Base-by-base conservation (phyloP, 176 grass and related monocot species). In the Dactylis glomerata region DNA sequence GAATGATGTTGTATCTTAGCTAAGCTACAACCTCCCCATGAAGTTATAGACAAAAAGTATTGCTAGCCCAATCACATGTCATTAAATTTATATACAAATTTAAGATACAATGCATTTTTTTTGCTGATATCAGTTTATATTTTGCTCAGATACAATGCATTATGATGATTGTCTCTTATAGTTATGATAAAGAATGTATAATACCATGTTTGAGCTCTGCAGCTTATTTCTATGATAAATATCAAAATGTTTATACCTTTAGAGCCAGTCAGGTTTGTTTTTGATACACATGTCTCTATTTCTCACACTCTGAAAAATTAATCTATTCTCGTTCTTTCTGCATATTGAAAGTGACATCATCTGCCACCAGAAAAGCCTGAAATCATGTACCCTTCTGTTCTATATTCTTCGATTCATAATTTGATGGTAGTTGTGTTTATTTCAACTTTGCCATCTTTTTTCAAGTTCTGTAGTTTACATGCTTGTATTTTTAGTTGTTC, bases 261-360 rank as follows among this genome's bases (percentile, higher is more conserved):
- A 24, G 5, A 30, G 1, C 8, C 56, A 40, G 3, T 20, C 64
- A 73, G 77, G 82, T 91, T 54, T 58, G 76, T 70, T 50, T 73
- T 59, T 6, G 8, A 10, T 24, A 31, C 13, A 41, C 10, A 30
- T 52, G 0, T 80, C 28, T n/a, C 82, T 5, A 24, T 65, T 49
- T 42, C 46, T 28, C 50, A 13, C 23, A 34, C 73, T 23, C 12
- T 84, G 12, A 73, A 46, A 26, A 85, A 33, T 78, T 83, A 56
- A 24, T 23, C 77, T 38, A 4, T 12, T 63, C 6, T 27, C 40
- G 27, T 63, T n/a, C 26, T 80, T 26, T n/a, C 16, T 68, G 8
- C 47, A 91, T 85, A 64, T 91, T 75, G 30, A 19, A 62, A 83
- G n/a, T 17, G 86, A 92, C 46, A 88, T 92, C 71, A 88, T 92